Base-by-base conservation (phyloP, 495 filamentous ascomycete species). In the Cryomyces antarcticus region DNA sequence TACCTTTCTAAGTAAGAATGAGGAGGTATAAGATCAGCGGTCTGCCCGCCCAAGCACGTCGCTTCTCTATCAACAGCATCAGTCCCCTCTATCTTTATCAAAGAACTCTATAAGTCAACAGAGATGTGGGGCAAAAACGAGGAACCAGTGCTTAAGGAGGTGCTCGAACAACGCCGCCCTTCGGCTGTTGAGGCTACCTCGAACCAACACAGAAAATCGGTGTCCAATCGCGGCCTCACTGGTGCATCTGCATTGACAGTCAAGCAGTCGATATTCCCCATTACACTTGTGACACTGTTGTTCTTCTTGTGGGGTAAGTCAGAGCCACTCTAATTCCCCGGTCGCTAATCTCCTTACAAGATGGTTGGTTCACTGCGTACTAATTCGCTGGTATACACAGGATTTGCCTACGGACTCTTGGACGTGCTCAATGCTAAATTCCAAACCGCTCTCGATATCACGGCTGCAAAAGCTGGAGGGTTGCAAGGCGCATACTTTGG, bases 371-470 rank as follows among this genome's bases (percentile, higher is more conserved):
- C 17, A 24, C 17, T 24, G 17, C 17, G 2, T 24, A 24, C 17
- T 24, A 24, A 24, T 24, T 24, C 17, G 2, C 17, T 24, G 17
- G 17, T 24, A 24, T 24, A 24, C 17, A 24, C 17, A 24, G 17
- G 17, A 24, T 72, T 72, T 39, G 65, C 67, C 7, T 56, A 64
- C 49, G 68, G 71, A 28, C 59, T 73, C 5, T 57, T 75, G 13
- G 68, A 72, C 53, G 63, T 67, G 29, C 49, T 73, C 41, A 75
- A 72, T 52, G 62, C 64, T 6, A 61, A 69, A 39, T 73, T 75
- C 51, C 69, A 72, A 40, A 57, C 52, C 1, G 57, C 62, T 4
- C 56, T 71, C 12, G 50, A 64, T 42, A 69, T 72, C 53, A 62
- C 57, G 9, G 53, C 58, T 31, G 58, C 57, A 12, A 52, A 58